These are phyloP conservation scores for Pestalotiopsis sp. DNA, from an alignment of 2,329 filamentous ascomycete genomes.

Conservation along the genomic window DNA sequence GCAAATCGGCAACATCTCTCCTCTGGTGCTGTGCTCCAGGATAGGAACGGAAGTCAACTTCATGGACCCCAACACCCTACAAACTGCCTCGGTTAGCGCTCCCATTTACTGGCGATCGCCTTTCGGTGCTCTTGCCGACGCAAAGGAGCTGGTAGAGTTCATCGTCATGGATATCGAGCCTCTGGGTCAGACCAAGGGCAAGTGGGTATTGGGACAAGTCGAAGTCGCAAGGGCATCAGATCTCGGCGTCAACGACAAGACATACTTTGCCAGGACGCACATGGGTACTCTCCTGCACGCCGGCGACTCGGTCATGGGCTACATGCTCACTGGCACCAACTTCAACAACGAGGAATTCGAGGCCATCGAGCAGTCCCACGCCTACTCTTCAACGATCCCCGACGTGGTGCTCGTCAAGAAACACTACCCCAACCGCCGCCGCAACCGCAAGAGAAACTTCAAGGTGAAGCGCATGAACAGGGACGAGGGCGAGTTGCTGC, in stretches of 20 bases:
- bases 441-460: slow-evolving; percentile 88
- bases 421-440: slow-evolving; percentile 78
- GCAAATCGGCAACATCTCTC: slow-evolving; percentile 84
- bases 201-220: slow-evolving; percentile 82
- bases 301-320: slow-evolving; percentile 94
- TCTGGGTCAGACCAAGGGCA: slow-evolving; percentile 73
- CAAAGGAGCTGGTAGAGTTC: slow-evolving; percentile 86
- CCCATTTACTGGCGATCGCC: slow-evolving; percentile 89
- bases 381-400: slow-evolving; percentile 78
- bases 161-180: slow-evolving; percentile 93
- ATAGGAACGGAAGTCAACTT: slow-evolving; percentile 90
- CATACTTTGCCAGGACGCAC: slow-evolving; percentile 90
- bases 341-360: slow-evolving; percentile 36
- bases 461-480: slow-evolving; percentile 90
- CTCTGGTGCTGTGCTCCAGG: slow-evolving; percentile 82
- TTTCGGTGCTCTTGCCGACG: slow-evolving; percentile 82
- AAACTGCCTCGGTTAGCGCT: slow-evolving; percentile 83
- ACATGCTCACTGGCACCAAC: slow-evolving; percentile 74
- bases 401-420: slow-evolving; percentile 98
- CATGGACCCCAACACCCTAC: slow-evolving; percentile 86
- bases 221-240: slow-evolving; percentile 88
- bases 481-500: slow-evolving; percentile 85
- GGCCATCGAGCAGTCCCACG: slow-evolving; percentile 74
- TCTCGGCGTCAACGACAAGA: slow-evolving; percentile 81
- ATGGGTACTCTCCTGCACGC: slow-evolving; percentile 83